Conservation (phyloP, 768 basidiomycete species). For the Hysterangium stoloniferum region DNA sequence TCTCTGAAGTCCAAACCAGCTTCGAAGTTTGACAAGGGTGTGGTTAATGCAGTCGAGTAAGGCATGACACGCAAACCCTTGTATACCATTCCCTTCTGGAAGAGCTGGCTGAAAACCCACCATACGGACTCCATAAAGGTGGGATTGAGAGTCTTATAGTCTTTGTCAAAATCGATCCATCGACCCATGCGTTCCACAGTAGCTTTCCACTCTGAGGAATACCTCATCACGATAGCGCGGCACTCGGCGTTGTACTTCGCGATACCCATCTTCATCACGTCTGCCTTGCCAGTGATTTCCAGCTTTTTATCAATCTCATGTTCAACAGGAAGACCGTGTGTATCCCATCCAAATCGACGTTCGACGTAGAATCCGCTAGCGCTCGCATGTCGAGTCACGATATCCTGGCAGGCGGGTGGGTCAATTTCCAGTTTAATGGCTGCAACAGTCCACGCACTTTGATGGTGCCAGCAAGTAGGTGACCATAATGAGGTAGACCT, state of each 20-base stretch:
- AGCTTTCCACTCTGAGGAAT: slow-evolving; percentile 85
- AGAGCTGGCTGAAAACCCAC: slow-evolving; percentile 98
- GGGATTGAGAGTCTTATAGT: slow-evolving; percentile 94
- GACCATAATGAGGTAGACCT: slow-evolving; percentile 93
- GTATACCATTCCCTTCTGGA: slow-evolving; percentile 88
- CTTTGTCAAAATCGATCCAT: slow-evolving; percentile 99
- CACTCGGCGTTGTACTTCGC: slow-evolving; percentile 97
- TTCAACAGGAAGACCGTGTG: slow-evolving; percentile 96
- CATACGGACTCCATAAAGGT: slow-evolving; percentile 97
- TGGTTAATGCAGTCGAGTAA: slow-evolving; percentile 93
- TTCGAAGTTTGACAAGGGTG: slow-evolving; percentile 96
- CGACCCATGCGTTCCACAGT: slow-evolving; percentile 98
- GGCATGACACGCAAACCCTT: slow-evolving; percentile 94
- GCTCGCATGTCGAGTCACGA: slow-evolving; percentile 93
- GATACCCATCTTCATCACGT: slow-evolving; percentile 94
- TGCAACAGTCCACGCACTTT: slow-evolving; percentile 46
- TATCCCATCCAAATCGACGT: slow-evolving; percentile 97
- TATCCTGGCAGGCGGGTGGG: slow-evolving; percentile 56
- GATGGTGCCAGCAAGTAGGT: slow-evolving; percentile 87
- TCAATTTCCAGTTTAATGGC: not conserved
- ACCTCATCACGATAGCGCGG: slow-evolving; percentile 94
- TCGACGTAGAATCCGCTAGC: slow-evolving; percentile 88
- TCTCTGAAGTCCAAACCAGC: slow-evolving; percentile 89
- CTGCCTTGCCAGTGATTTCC: slow-evolving; percentile 84
- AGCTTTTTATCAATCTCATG: slow-evolving; percentile 98